Evolutionary conservation across 2,329 filamentous ascomycete species (phyloP).

Genomic region (Pezicula carpinea): DNA sequence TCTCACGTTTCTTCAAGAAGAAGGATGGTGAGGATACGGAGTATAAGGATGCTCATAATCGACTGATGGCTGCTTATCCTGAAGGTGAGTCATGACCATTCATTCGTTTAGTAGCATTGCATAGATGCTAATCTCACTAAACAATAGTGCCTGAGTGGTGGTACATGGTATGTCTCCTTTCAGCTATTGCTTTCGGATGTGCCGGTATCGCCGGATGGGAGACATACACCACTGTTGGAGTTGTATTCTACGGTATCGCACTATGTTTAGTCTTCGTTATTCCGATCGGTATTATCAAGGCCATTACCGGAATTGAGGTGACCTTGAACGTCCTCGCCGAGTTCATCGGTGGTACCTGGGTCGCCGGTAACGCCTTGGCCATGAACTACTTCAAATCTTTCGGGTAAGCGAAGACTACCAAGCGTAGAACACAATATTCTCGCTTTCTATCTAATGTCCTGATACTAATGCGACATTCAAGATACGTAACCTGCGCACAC

Average conservation of each 20-base stretch:
- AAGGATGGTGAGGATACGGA: slow-evolving; percentile 19
- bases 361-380: slow-evolving; percentile 58
- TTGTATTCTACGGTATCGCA: slow-evolving; percentile 23
- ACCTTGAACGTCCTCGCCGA: slow-evolving; percentile 67
- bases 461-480: slow-evolving; percentile 38
- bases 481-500: slow-evolving; percentile 45
- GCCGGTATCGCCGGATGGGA: slow-evolving; percentile 44
- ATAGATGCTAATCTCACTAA: not conserved
- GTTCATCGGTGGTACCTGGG: slow-evolving; percentile 68
- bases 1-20: slow-evolving; percentile 38
- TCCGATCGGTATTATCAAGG: slow-evolving; percentile 33
- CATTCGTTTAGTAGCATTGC: slow-evolving; percentile 9
- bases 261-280: slow-evolving; percentile 28
- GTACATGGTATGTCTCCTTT: slow-evolving; percentile 40
- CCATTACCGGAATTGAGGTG: slow-evolving; percentile 43
- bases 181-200: slow-evolving; percentile 41
- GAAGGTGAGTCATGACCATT: slow-evolving; percentile 22
- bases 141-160: slow-evolving; percentile 45
- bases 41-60: slow-evolving; percentile 41
- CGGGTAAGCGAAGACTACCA: slow-evolving; percentile 63
- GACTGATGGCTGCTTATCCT: slow-evolving; percentile 42
- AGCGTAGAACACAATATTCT: no score
- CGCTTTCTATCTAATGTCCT: slow-evolving; percentile 31
- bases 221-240: slow-evolving; percentile 43
- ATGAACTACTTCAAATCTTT: slow-evolving; percentile 78